Percentiles rank a stretch among this genome's conserved stretches.
phyloP scores from a whole-genome alignment of 768 basidiomycete species.

The Boletus sp. region DNA sequence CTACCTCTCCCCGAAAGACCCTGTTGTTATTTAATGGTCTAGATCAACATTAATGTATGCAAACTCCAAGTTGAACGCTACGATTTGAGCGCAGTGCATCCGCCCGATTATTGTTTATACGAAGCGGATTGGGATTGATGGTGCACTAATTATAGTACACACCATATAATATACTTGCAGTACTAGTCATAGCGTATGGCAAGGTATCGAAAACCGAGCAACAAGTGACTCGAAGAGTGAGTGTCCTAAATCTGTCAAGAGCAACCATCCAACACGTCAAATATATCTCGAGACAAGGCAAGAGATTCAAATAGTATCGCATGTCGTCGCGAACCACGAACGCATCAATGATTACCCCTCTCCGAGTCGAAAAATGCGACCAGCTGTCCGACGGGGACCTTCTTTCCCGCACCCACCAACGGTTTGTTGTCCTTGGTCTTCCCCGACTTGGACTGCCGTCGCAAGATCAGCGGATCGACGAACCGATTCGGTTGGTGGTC shows the following conservation, averaged over 20 bases:
- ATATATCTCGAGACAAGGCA: background rate
- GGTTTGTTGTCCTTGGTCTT: constrained; percentile 40
- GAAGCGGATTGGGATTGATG: background rate
- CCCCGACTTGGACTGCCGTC: constrained; percentile 58
- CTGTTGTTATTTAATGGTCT: background rate
- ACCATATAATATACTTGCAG: background rate
- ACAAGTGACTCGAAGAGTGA: no score
- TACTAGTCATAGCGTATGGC: background rate
- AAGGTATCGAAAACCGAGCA: background rate
- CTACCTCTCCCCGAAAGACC: background rate
- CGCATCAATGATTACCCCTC: constrained; percentile 6
- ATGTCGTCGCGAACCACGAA: background rate
- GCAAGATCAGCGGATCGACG: constrained; percentile 72
- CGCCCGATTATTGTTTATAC: background rate
- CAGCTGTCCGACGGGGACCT: constrained; percentile 72
- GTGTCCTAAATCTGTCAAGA: background rate
- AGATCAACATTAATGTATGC: background rate
- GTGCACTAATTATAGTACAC: constrained; percentile 4
- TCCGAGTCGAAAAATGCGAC: constrained; percentile 79
- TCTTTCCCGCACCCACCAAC: constrained; percentile 42
- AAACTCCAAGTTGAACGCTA: background rate
- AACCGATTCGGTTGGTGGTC: constrained; percentile 43
- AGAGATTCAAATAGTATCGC: background rate
- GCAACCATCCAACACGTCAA: background rate
- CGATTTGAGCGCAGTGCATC: background rate